These are phyloP conservation scores for Fusarium devonianum DNA, from an alignment of 2,329 filamentous ascomycete genomes.

Conservation along the genomic window DNA sequence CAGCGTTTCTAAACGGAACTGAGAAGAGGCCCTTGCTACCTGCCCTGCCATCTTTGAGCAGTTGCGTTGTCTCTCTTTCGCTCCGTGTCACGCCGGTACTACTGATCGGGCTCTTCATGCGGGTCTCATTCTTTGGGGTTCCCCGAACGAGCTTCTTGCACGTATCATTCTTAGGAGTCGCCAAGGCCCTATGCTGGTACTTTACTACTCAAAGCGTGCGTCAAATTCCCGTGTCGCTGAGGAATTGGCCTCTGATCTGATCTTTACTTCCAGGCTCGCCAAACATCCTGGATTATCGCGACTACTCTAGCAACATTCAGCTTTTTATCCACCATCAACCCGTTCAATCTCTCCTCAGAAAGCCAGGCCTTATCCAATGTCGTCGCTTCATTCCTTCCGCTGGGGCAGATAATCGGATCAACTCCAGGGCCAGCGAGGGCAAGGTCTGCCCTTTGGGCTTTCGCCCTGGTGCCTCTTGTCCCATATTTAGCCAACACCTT, in stretches of 20 bases:
- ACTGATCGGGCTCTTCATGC: constrained; percentile 17
- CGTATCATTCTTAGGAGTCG: constrained; percentile 36
- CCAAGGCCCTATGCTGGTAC: constrained; percentile 47
- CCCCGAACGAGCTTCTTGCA: constrained; percentile 21
- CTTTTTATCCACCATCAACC: constrained; percentile 42
- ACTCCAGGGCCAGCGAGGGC: constrained; percentile 44
- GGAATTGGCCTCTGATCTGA: background rate
- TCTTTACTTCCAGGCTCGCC: constrained; percentile 38
- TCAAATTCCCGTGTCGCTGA: background rate
- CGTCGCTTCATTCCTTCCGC: constrained; percentile 40
- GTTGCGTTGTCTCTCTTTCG: constrained; percentile 36
- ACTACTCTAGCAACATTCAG: constrained; percentile 44
- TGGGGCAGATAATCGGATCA: constrained; percentile 44
- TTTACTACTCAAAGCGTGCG: constrained; percentile 44
- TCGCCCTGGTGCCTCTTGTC: constrained; percentile 42
- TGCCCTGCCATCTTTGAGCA: constrained; percentile 36
- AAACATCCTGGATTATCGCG: constrained; percentile 45
- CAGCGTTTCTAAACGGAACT: constrained; percentile 23
- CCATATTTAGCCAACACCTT: constrained; percentile 43
- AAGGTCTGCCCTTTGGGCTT: constrained; percentile 41
- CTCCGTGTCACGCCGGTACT: constrained; percentile 31
- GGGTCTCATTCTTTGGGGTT: constrained; percentile 37
- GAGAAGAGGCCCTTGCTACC: background rate
- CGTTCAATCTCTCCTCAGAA: constrained; percentile 40
- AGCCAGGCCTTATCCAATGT: constrained; percentile 40